These are phyloP conservation scores for Arthrobotrys pseudoclavata DNA, from an alignment of 2,329 filamentous ascomycete genomes.

Conservation along the genomic window DNA sequence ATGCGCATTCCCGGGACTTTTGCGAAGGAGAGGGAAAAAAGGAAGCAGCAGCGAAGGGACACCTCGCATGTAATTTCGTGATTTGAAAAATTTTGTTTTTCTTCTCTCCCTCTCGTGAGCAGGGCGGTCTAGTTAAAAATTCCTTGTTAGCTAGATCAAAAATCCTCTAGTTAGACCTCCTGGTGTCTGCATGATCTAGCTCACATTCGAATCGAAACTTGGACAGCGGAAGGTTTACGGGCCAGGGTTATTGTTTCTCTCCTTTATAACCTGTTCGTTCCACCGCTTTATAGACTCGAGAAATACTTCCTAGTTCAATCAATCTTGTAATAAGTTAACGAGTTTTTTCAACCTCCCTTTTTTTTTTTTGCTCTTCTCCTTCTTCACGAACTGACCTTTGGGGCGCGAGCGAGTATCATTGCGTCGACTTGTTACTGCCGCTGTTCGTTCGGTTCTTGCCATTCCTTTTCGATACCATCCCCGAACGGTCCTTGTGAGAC, in stretches of 20 bases:
- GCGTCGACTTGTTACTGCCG: constrained; percentile 12
- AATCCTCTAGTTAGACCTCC: constrained; percentile 6
- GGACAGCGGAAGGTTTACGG: constrained; percentile 15
- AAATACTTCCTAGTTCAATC: constrained; percentile 18
- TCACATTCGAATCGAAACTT: constrained; percentile 13
- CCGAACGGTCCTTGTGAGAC: constrained; percentile 33
- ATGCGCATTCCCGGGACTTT: constrained; percentile 26
- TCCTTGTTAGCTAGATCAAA: constrained; percentile 19
- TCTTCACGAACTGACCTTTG: constrained; percentile 1
- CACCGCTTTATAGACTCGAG: constrained; percentile 7
- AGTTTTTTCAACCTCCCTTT: constrained; percentile 8
- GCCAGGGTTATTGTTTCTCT: constrained; percentile 21
- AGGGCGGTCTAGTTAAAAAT: not conserved
- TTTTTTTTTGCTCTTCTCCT: not conserved
- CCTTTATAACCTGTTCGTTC: constrained; percentile 35
- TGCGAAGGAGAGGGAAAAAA: constrained; percentile 13
- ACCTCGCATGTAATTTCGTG: constrained; percentile 50
- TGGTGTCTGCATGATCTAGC: constrained; percentile 27
- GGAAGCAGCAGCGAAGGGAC: constrained; percentile 7
- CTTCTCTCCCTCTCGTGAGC: constrained; percentile 1
- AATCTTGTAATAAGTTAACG: constrained; percentile 20
- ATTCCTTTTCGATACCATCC: constrained; percentile 30
- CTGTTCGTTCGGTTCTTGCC: constrained; percentile 16
- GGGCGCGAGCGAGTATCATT: constrained; percentile 1
- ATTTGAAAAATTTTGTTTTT: constrained; percentile 11